Evolutionary conservation across 768 basidiomycete species (phyloP), one percentile per base, ranked within the genome.

Genomic region (Lactarius tabidus): DNA sequence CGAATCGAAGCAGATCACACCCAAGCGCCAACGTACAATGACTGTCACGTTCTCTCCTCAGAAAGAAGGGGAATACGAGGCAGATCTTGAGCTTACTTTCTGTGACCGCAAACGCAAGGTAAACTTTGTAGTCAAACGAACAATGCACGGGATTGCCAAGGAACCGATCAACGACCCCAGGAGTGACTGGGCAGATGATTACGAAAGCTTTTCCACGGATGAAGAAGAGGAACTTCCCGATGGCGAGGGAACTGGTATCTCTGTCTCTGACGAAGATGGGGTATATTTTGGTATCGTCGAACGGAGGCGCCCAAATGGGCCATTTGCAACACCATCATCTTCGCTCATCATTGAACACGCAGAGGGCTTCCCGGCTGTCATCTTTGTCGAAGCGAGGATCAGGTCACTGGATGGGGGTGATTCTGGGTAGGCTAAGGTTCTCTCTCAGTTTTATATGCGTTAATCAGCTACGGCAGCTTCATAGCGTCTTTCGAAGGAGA

Each of bases 281-380:
- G 71, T 83, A 15, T 79, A 88, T 69, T 82, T 87, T 58, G 84
- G 78, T 3, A 74, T 86, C 41, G 70, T 87, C 6, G 80, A 82
- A n/a, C 71, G 74, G 4, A 63, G 64, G 0, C 72, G 70, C n/a
- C 78, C 77, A 1, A 51, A 62, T 9, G 55, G 35, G 20, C 72
- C 71, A 2, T 63, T 69, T 29, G 55, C 41, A 10, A 62, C 53
- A 12, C 39, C 31, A 36, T 23, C n/a, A 36, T 41, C 18, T 41
- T 73, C 17, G 48, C 56, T 17, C 51, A 75, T 23, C 39, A 70
- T 56, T 65, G 48, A 45, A 61, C 67, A 31, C 43, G 59, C 28
- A 53, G 68, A 26, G 23, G 63, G 38, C 28, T 41, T 31, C 62
- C 38, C 63, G 4, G n/a, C 33, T 70, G 56, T 45, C 62, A 59